Evolutionary conservation across 805 yeast genomes (phyloP), one percentile per base, ranked within the genome.

Genomic region (Pachysolen tannophilus): DNA sequence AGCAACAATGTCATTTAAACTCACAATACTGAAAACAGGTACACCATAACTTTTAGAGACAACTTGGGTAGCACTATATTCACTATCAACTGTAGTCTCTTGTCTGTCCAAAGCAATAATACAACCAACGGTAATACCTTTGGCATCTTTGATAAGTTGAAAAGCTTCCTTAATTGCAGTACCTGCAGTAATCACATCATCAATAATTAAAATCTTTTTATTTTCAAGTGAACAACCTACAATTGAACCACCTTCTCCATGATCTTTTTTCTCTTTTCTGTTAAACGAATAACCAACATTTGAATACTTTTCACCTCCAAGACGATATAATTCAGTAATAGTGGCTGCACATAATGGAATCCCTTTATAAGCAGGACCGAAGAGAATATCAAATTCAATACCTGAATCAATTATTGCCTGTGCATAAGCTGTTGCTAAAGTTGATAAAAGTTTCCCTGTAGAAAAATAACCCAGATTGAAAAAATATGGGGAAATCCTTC

Each of bases 291-390:
- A 92, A 30, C 85, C 86, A 32, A 85, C 65, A 41, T 75, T 57
- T 34, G 74, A 76, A 52, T 75, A 87, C 52, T 80, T 78, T 38
- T 72, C 75, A n/a, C 86, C 85, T 40, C 85, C 92, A 46, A 87
- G 67, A 61, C 92, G 97, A 25, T 90, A 92, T 41, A 92, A 69
- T 59, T 92, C 90, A 39, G 92, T 90, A 40, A 83, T 86, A 11
- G 96, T 86, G 42, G 90, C 72, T 4, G 97, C 95, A 35, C 95
- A 94, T 38, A 90, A 69, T 16, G 98, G 94, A 48, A 90, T 90
- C 14, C 98, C 98, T 63, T 92, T 92, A 63, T 90, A 90, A 20
- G 98, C 98, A 8, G 98, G 98, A 6, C 98, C 98, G 53, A 90
- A 90, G 37, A 90, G 64, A 28, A 92, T 78, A 51, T 90, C 97